phyloP scores from a whole-genome alignment of 352 stramenopile species.

The Halophytophthora batemanensis region DNA sequence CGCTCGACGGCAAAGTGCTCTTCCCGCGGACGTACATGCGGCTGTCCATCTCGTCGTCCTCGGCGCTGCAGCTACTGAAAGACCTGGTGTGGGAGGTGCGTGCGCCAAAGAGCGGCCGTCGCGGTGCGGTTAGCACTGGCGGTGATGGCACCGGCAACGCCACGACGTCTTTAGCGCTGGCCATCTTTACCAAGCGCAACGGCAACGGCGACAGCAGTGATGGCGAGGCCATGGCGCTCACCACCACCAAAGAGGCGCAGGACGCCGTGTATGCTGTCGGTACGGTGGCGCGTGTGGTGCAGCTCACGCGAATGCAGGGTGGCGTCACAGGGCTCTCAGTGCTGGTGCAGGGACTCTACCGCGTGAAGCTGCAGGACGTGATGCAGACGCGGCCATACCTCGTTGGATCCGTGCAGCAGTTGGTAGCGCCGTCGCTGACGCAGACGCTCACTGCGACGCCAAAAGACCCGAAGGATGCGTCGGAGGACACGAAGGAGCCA shows the following conservation, averaged over 20 bases:
- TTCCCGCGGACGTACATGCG: conserved; percentile 77
- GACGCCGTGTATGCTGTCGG: conserved; percentile 51
- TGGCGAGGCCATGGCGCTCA: conserved; percentile 2
- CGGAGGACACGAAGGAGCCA: conserved; percentile 9
- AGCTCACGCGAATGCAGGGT: conserved; percentile 65
- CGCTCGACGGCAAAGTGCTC: conserved; percentile 66
- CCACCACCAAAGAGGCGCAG: conserved; percentile 19
- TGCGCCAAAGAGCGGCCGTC: conserved; percentile 39
- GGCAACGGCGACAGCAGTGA: conserved; percentile 14
- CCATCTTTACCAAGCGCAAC: conserved; percentile 54
- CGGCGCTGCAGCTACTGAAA: conserved; percentile 70
- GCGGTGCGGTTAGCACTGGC: conserved; percentile 1
- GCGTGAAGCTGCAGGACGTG: conserved; percentile 47
- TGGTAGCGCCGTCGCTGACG: conserved; percentile 14
- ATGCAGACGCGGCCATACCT: conserved; percentile 58
- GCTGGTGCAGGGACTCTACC: conserved; percentile 58
- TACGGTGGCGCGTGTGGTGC: conserved; percentile 68
- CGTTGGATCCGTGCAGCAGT: conserved; percentile 41
- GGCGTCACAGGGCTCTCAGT: conserved; percentile 56
- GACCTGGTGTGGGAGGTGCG: conserved; percentile 76
- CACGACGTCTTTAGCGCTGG: conserved; percentile 45
- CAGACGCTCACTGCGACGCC: conserved; percentile 5
- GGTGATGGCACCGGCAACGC: conserved; percentile 5
- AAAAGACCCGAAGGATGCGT: neutral
- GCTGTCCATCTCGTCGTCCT: conserved; percentile 57